Evolutionary conservation across 2,329 filamentous ascomycete genomes (phyloP).

Genomic region (Piedraia hortae): DNA sequence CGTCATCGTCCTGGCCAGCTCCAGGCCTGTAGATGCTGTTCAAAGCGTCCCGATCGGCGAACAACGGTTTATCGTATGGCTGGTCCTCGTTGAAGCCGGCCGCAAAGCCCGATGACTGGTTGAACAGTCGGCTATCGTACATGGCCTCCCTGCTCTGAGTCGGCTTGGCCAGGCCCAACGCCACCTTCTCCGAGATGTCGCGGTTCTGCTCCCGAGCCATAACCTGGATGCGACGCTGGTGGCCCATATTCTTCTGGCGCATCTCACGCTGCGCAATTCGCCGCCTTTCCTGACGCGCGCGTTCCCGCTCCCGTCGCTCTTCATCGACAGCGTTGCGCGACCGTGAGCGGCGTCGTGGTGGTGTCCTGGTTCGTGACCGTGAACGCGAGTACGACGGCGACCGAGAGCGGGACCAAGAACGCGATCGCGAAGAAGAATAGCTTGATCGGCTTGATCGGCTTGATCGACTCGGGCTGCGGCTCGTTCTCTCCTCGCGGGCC

Average conservation of each 20-base stretch:
- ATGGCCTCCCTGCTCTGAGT: slow-evolving; percentile 78
- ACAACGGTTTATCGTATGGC: slow-evolving; percentile 86
- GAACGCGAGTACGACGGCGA: slow-evolving; percentile 5
- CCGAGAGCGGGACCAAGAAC: slow-evolving; percentile 4
- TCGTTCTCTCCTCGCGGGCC: slow-evolving; percentile 44
- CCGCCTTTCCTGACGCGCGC: slow-evolving; percentile 46
- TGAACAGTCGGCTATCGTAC: slow-evolving; percentile 92
- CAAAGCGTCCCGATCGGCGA: slow-evolving; percentile 83
- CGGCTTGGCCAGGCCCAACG: slow-evolving; percentile 77
- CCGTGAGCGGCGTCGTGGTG: slow-evolving; percentile 10
- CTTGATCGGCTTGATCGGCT: slow-evolving; percentile 15
- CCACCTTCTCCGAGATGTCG: slow-evolving; percentile 92
- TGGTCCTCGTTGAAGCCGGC: slow-evolving; percentile 89
- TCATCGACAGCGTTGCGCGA: slow-evolving; percentile 23
- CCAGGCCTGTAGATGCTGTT: slow-evolving; percentile 76
- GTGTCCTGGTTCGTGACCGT: no score
- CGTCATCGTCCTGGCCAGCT: slow-evolving; percentile 42
- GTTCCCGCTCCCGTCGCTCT: slow-evolving; percentile 41
- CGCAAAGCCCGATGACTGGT: slow-evolving; percentile 74
- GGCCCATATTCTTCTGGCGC: slow-evolving; percentile 82
- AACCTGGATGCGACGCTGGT: slow-evolving; percentile 70
- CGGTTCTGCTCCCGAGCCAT: slow-evolving; percentile 88
- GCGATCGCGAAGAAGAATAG: slow-evolving; percentile 6
- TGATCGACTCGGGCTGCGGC: slow-evolving; percentile 17
- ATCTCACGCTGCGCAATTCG: slow-evolving; percentile 71